A percentile compares a stretch with the other conserved stretches of the same genome.
Evolutionary conservation across 768 basidiomycete species (phyloP).

Genomic region (Sutorius australiensis): DNA sequence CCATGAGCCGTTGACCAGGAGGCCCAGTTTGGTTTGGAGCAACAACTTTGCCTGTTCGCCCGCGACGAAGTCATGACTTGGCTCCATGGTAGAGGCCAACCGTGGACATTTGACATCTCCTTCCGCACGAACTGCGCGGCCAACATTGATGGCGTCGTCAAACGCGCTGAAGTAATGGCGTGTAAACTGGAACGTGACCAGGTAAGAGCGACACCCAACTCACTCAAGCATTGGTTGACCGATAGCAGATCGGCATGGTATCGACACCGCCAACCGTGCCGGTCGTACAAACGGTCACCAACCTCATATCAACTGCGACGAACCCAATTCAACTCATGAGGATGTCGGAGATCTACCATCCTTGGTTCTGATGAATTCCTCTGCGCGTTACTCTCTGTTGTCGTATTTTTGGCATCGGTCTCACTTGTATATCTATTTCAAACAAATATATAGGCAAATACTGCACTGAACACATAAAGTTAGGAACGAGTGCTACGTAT

Average conservation of each 20-base stretch:
- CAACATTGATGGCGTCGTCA: slow-evolving; percentile 67
- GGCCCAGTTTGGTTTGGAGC: slow-evolving; percentile 82
- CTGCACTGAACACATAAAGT: neutral
- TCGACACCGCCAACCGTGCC: slow-evolving; percentile 35
- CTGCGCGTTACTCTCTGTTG: neutral
- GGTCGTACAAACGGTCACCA: slow-evolving; percentile 77
- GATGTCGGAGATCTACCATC: slow-evolving; percentile 80
- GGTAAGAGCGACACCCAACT: slow-evolving; percentile 36
- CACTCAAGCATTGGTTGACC: slow-evolving; percentile 1
- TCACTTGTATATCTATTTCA: slow-evolving; percentile 3
- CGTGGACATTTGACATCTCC: slow-evolving; percentile 52
- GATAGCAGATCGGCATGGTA: slow-evolving; percentile 19
- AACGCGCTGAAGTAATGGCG: slow-evolving; percentile 77
- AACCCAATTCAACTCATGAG: slow-evolving; percentile 81
- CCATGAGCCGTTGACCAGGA: neutral
- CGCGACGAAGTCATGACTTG: slow-evolving; percentile 88
- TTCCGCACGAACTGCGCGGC: slow-evolving; percentile 59
- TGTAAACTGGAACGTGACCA: slow-evolving; percentile 86
- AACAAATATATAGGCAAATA: neutral
- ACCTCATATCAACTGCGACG: slow-evolving; percentile 80
- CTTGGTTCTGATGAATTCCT: slow-evolving; percentile 62
- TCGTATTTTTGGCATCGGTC: neutral
- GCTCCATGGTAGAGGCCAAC: slow-evolving; percentile 56
- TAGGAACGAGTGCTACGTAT: slow-evolving; percentile 41
- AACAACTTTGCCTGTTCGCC: slow-evolving; percentile 85